These are phyloP conservation scores for Gloeopeniophorella convolvens DNA, from an alignment of 768 basidiomycete species.

Conservation along the genomic window DNA sequence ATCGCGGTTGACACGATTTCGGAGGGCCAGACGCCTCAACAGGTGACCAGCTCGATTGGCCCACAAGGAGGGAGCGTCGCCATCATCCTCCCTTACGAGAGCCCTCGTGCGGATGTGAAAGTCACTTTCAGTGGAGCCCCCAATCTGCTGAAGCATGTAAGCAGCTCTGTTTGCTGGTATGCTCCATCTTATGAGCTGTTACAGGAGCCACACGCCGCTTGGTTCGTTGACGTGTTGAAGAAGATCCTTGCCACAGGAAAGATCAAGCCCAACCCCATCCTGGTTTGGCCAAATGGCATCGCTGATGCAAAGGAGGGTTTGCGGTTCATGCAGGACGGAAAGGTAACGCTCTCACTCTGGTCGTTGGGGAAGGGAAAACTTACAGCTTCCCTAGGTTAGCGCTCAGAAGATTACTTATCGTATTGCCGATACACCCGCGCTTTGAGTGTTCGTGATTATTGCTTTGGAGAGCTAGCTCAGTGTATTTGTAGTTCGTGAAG, in stretches of 20 bases:
- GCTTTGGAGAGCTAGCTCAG: too few relatives aligned
- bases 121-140: neutral
- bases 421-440: constrained; percentile 15
- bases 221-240: constrained; percentile 21
- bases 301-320: constrained; percentile 23
- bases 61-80: constrained; percentile 17
- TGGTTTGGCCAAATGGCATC: constrained; percentile 24
- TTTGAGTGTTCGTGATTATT: too few relatives aligned
- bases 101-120: neutral
- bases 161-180: neutral
- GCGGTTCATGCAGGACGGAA: constrained; percentile 27
- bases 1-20: constrained; percentile 22
- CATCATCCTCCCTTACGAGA: constrained; percentile 7
- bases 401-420: constrained; percentile 29
- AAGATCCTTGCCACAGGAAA: constrained; percentile 19
- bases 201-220: constrained; percentile 20
- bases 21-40: constrained; percentile 1
- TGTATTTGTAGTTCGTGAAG: too few relatives aligned
- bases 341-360: constrained; percentile 12
- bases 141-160: constrained; percentile 1
- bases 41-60: constrained; percentile 10
- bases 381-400: constrained; percentile 16
- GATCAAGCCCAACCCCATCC: constrained; percentile 25
- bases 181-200: neutral
- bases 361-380: neutral